Conservation (phyloP, 768 basidiomycete genomes). For the Lyophyllum atratum region DNA sequence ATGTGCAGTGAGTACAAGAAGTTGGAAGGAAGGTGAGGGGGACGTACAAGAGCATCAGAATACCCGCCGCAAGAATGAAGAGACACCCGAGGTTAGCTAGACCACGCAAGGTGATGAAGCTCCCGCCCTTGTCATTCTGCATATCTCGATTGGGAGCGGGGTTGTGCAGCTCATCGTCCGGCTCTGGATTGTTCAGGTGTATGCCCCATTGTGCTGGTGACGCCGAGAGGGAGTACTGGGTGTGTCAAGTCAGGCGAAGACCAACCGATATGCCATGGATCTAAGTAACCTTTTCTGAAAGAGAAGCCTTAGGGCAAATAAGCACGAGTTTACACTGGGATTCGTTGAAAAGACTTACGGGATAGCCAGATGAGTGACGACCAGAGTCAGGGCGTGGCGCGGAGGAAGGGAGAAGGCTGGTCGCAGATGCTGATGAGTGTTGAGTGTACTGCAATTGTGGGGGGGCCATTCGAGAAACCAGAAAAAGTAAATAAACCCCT, state of each 20-base stretch:
- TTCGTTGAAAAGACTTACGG: slow-evolving; percentile 11
- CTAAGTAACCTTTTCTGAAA: slow-evolving; percentile 30
- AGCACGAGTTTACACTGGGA: background rate
- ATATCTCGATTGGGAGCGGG: slow-evolving; percentile 58
- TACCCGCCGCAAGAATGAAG: slow-evolving; percentile 48
- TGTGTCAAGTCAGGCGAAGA: background rate
- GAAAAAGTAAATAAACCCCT: slow-evolving; percentile 6
- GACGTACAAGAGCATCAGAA: slow-evolving; percentile 60
- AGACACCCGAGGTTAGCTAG: slow-evolving; percentile 70
- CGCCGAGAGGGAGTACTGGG: slow-evolving; percentile 40
- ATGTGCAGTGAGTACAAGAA: background rate
- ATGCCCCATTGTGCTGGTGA: slow-evolving; percentile 53
- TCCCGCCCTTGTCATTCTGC: slow-evolving; percentile 56
- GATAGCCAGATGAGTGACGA: slow-evolving; percentile 11
- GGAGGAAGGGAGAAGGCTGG: slow-evolving; percentile 18
- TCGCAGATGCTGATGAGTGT: slow-evolving; percentile 19
- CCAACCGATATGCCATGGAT: background rate
- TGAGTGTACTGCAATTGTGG: slow-evolving; percentile 18
- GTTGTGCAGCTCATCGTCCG: slow-evolving; percentile 66
- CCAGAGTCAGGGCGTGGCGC: background rate
- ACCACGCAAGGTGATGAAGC: slow-evolving; percentile 63
- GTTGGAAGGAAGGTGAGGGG: background rate
- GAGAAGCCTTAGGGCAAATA: slow-evolving; percentile 22
- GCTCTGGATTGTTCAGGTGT: slow-evolving; percentile 46
- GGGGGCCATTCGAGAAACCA: slow-evolving; percentile 15